These are phyloP conservation scores for Candida tetrigidarum DNA, from an alignment of 1,139 yeast genomes.

Conservation along the genomic window DNA sequence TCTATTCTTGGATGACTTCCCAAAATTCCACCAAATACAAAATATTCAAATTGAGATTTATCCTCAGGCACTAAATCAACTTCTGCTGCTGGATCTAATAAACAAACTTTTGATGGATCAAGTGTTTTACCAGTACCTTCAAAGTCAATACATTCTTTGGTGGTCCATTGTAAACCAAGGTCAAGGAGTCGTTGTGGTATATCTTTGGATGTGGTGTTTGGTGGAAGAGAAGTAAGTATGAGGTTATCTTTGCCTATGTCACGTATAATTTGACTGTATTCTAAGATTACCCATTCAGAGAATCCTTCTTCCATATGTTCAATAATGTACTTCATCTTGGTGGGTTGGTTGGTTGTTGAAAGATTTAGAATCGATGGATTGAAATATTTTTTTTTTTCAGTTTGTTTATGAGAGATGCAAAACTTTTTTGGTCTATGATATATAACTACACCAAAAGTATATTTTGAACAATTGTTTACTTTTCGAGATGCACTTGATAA, in stretches of 20 bases:
- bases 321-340: slow-evolving; percentile 79
- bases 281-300: slow-evolving; percentile 94
- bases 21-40: slow-evolving; percentile 93
- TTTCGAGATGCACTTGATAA: no score
- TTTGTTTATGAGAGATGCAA: background rate
- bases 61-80: slow-evolving; percentile 77
- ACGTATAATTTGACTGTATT: slow-evolving; percentile 77
- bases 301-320: slow-evolving; percentile 99
- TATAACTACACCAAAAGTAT: no score
- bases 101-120: slow-evolving; percentile 64
- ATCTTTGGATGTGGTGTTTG: slow-evolving; percentile 58
- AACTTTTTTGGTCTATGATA: background rate
- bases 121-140: slow-evolving; percentile 47
- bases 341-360: slow-evolving; percentile 6
- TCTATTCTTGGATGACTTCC: slow-evolving; percentile 98
- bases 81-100: slow-evolving; percentile 87
- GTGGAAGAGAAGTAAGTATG: slow-evolving; percentile 77
- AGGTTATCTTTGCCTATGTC: slow-evolving; percentile 84
- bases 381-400: background rate
- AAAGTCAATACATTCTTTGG: slow-evolving; percentile 62
- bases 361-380: no score
- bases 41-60: slow-evolving; percentile 68
- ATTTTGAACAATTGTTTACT: no score
- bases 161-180: slow-evolving; percentile 82
- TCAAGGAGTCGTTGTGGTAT: slow-evolving; percentile 65